Evolutionary conservation across 1,139 yeast species (phyloP).

Genomic region (Zygoascus hellenicus): DNA sequence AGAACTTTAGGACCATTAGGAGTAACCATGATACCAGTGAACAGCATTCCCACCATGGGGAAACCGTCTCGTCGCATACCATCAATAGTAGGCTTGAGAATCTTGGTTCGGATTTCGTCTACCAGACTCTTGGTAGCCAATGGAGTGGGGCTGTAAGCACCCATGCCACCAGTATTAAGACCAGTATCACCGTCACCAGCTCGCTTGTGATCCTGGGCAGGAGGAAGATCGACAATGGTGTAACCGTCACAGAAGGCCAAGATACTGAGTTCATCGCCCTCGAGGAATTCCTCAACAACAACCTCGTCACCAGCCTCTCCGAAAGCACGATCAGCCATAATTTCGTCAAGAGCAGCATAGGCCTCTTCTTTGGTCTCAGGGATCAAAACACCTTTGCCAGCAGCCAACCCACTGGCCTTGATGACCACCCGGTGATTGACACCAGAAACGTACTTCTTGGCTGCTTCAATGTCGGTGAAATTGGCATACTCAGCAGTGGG

Average conservation of each 20-base stretch:
- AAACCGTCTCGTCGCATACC: conserved; percentile 95
- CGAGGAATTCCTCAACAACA: conserved; percentile 91
- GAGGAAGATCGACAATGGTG: conserved; percentile 83
- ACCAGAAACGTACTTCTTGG: conserved; percentile 59
- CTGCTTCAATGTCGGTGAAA: conserved; percentile 70
- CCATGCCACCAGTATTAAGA: conserved; percentile 99
- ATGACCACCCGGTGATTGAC: conserved; percentile 78
- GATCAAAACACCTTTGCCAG: conserved; percentile 96
- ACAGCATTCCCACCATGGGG: conserved; percentile 93
- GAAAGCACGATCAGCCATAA: conserved; percentile 85
- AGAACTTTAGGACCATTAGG: conserved; percentile 84
- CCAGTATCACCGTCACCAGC: conserved; percentile 91
- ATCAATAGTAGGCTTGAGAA: conserved; percentile 86
- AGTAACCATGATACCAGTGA: conserved; percentile 94
- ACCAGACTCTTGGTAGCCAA: conserved; percentile 69
- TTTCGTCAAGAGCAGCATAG: conserved; percentile 69
- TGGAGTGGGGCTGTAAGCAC: conserved; percentile 98
- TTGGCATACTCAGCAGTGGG: conserved; percentile 91
- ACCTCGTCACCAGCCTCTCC: conserved; percentile 95
- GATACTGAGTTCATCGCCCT: conserved; percentile 94
- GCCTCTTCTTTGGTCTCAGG: conserved; percentile 87
- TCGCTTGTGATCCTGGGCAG: conserved; percentile 98
- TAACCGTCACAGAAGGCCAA: conserved; percentile 94
- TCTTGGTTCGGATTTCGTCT: conserved; percentile 58
- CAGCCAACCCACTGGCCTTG: conserved; percentile 98